Evolutionary conservation across 78 protist genomes (phyloP), one percentile per base, ranked within the genome.

Genomic region (Dictyostelium intermedium): DNA sequence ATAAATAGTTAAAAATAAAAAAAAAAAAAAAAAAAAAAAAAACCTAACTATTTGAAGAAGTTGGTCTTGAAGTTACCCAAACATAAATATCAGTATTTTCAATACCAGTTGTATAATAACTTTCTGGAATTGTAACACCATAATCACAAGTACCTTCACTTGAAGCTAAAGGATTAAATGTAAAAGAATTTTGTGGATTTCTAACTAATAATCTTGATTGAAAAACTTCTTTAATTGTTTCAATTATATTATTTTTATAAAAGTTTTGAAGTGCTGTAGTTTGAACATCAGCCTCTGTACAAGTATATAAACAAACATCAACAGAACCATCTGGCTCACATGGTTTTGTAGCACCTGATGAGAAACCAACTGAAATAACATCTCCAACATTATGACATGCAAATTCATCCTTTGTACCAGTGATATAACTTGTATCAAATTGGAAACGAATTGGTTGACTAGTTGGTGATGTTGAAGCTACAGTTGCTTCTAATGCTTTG

Each of bases 61-160:
- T 86, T 89, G 94, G 94, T 76, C 94, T 80, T 32, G 87, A n/a
- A 53, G 94, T 89, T 45, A 89, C 94, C 85, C 87, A 89, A 30
- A 89, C 94, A 39, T 63, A 20, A 5, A 89, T 43, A 89, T 89
- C 94, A 23, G 82, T 50, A 76, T 50, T 32, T 45, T 16, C 10
- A 45, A 53, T 32, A 32, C 70, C 77, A 9, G 23, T 37, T 20
- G 56, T 16, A 63, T 11, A 27, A 79, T 18, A 56, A 6, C 11
- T 16, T 6, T 43, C 20, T 78, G 84, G 93, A 78, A 87, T 78
- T 10, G 60, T 1, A 56, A 86, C 77, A 79, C 85, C 93, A 87
- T 63, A 87, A 18, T 89, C 94, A 80, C 94, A 89, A 89, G 9
- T 10, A 11, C 30, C 35, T 4, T 82, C 76, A 60, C 7, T 23